Base-by-base conservation (phyloP, 345 rosid species). In the Garcia nutans region DNA sequence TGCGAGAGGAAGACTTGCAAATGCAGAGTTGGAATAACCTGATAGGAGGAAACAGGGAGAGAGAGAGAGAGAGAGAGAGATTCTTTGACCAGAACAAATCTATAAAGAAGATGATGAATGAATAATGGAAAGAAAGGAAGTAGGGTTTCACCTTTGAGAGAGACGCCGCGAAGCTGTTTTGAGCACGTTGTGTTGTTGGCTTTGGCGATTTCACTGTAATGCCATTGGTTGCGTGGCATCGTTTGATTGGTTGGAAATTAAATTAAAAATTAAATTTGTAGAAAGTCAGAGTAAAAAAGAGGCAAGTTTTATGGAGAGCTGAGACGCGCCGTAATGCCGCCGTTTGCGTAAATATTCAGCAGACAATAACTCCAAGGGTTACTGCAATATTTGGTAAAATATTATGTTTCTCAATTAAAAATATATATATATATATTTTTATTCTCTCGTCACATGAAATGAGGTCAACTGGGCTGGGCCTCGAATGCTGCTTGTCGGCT, bases 121-220 rank as follows among this genome's bases (percentile, higher is more conserved):
- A 44, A 0, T 52, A n/a, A 47, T 9, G 10, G 10, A 47, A 8
- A 2, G 50, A 9, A 47, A 41, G 23, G 19, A 37, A 24, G 65
- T 71, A 58, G 74, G 65, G 74, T 71, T 71, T 71, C 17, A 33
- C 65, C 63, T 57, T 45, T 1, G 74, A 23, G 52, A n/a, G 11
- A 8, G 11, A 57, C n/a, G 23, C 65, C 31, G 37, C 65, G 16
- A 71, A 71, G 65, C 52, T 57, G 28, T 20, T 41, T 71, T 22
- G 10, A 71, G 65, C 65, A 42, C 65, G 65, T n/a, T 15, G 5
- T 15, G 41, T 5, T 37, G 41, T 37, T 37, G 41, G 41, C 41
- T 37, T 5, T 37, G 41, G 16, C 52, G 50, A 22, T 71, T 47
- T 55, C 37, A 45, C 17, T 0, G 37, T n/a, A 67, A 16, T 7